Conservation (phyloP, 1,139 yeast genomes). For the Yamadazyma membranifaciens region DNA sequence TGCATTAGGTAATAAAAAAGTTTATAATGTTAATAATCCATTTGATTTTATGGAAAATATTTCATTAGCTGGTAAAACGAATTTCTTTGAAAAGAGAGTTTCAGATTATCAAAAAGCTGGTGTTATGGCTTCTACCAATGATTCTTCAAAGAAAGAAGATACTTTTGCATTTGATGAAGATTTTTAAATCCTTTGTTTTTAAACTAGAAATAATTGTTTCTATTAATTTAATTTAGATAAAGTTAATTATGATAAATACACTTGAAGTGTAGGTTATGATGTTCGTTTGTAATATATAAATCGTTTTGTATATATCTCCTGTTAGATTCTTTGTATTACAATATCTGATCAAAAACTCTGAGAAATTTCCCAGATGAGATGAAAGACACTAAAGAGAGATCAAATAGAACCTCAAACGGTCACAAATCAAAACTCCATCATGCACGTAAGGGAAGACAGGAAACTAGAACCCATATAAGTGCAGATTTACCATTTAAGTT, state of each 20-base stretch:
- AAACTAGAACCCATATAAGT: conserved; percentile 48
- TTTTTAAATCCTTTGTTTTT: conserved; percentile 25
- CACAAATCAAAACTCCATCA: conserved; percentile 57
- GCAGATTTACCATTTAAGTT: conserved; percentile 54
- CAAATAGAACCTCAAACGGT: conserved; percentile 46
- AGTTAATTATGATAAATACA: background rate
- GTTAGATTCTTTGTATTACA: no score
- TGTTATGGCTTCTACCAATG: conserved; percentile 66
- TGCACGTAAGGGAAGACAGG: conserved; percentile 35
- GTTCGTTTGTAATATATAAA: conserved; percentile 4
- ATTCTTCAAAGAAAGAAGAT: conserved; percentile 24
- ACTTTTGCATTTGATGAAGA: conserved; percentile 50
- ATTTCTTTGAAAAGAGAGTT: conserved; percentile 98
- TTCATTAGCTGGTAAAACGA: conserved; percentile 96
- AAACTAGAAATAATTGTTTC: no score
- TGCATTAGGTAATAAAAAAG: conserved; percentile 86
- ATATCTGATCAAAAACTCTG: no score
- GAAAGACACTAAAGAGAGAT: conserved; percentile 49
- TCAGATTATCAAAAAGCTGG: conserved; percentile 99
- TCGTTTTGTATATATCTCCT: no score
- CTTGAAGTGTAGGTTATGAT: background rate
- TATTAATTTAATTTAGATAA: background rate
- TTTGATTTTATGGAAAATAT: conserved; percentile 99
- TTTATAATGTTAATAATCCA: conserved; percentile 87
- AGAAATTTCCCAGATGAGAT: conserved; percentile 31